Evolutionary conservation across 2,329 filamentous ascomycete genomes (phyloP).

Genomic region (Penicillium sp.): DNA sequence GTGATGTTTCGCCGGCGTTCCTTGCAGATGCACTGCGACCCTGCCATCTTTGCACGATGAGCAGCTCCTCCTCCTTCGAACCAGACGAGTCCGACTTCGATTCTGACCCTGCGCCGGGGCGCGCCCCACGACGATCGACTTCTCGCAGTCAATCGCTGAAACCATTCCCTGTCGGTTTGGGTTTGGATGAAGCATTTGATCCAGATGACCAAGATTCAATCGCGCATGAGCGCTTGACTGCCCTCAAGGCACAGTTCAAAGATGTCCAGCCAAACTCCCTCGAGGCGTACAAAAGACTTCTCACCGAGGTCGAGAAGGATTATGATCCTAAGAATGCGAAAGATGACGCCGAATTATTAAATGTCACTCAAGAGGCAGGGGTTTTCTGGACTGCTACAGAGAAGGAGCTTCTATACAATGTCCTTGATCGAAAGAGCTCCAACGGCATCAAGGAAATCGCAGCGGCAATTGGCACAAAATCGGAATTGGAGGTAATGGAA

Average conservation of each 20-base stretch:
- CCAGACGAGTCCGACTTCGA: slow-evolving; percentile 32
- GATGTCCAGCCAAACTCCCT: slow-evolving; percentile 49
- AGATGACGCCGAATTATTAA: slow-evolving; percentile 28
- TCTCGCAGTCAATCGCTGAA: background rate
- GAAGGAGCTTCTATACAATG: slow-evolving; percentile 71
- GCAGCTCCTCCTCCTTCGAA: slow-evolving; percentile 39
- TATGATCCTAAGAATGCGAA: slow-evolving; percentile 8
- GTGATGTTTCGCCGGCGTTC: slow-evolving; percentile 30
- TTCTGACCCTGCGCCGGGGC: slow-evolving; percentile 16
- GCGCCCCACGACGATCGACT: slow-evolving; percentile 10
- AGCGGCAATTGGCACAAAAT: slow-evolving; percentile 69
- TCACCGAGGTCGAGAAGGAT: slow-evolving; percentile 62
- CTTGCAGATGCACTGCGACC: slow-evolving; percentile 29
- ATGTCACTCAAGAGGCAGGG: slow-evolving; percentile 66
- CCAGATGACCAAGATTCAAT: background rate
- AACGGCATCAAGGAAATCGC: slow-evolving; percentile 68
- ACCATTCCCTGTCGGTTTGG: no score
- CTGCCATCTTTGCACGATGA: slow-evolving; percentile 46
- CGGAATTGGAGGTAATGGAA: slow-evolving; percentile 71
- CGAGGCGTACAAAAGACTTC: slow-evolving; percentile 54
- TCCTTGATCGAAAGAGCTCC: slow-evolving; percentile 66
- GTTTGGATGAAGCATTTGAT: background rate
- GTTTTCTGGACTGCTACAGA: slow-evolving; percentile 72
- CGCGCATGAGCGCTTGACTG: background rate
- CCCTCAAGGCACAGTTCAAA: background rate